Evolutionary conservation across 257 asterid species (phyloP).

Genomic region (Thymus mandschuricus): DNA sequence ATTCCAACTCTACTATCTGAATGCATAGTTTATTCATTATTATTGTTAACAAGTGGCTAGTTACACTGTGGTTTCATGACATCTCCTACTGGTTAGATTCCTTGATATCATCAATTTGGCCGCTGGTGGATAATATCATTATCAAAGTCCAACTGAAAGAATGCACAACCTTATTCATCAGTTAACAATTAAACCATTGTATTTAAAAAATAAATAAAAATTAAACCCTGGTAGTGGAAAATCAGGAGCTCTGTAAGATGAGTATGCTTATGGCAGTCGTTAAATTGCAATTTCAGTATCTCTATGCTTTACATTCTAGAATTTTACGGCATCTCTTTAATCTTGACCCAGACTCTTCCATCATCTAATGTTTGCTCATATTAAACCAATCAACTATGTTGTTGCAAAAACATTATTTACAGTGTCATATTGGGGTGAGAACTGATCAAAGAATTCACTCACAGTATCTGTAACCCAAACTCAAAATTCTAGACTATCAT

Average conservation of each 20-base stretch:
- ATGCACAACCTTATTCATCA: neutral
- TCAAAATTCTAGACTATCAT: neutral
- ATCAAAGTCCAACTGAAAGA: neutral
- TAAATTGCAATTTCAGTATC: neutral
- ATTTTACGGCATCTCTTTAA: neutral
- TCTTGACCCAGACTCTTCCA: neutral
- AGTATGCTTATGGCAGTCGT: neutral
- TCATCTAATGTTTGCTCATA: neutral
- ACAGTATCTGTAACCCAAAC: constrained; percentile 16
- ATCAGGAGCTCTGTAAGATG: neutral
- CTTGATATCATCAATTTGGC: neutral
- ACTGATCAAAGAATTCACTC: neutral
- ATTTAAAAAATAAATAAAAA: neutral
- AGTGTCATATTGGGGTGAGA: neutral
- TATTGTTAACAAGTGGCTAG: neutral
- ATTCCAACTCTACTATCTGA: constrained; percentile 3
- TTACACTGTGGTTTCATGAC: neutral
- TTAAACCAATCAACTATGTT: neutral
- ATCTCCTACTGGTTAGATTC: neutral
- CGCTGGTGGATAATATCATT: neutral
- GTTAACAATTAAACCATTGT: neutral
- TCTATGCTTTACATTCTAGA: neutral
- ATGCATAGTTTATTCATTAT: neutral
- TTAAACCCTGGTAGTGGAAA: neutral
- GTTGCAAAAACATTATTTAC: neutral